Percentiles rank a stretch among this genome's conserved stretches.
Conservation (phyloP, 345 rosid species). For the Eutrema heterophyllum region DNA sequence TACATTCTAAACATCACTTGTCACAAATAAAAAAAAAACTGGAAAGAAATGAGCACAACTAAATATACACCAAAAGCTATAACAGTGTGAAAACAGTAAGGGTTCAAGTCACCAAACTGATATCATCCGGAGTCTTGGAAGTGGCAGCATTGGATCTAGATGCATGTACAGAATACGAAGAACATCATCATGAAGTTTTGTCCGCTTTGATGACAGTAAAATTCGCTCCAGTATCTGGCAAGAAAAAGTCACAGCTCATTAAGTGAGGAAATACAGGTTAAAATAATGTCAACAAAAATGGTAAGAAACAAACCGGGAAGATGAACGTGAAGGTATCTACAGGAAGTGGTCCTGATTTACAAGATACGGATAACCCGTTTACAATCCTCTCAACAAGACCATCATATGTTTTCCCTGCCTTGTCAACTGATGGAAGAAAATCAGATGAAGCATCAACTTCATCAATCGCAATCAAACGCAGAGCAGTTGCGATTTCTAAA, state of each 20-base stretch:
- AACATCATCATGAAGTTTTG: conserved; percentile 78
- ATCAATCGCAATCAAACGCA: conserved; percentile 63
- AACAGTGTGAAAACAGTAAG: conserved; percentile 10
- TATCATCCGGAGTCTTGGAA: conserved; percentile 91
- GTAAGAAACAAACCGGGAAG: conserved; percentile 64
- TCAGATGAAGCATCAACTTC: conserved; percentile 51
- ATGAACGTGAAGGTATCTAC: conserved; percentile 91
- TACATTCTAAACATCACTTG: neutral
- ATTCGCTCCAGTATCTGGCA: conserved; percentile 87
- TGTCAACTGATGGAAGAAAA: conserved; percentile 42
- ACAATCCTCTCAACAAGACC: conserved; percentile 83
- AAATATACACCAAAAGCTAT: neutral
- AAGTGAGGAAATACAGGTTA: conserved; percentile 5
- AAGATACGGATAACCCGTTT: conserved; percentile 59
- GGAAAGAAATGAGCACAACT: neutral
- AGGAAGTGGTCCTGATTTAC: conserved; percentile 92
- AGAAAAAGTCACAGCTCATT: conserved; percentile 13
- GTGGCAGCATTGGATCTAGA: conserved; percentile 86
- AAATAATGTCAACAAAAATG: neutral
- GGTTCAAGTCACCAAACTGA: conserved; percentile 51
- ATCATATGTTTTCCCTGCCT: conserved; percentile 44
- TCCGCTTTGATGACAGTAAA: conserved; percentile 67
- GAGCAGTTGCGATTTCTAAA: conserved; percentile 86
- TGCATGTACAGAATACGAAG: conserved; percentile 81
- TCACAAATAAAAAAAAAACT: neutral